Base-by-base conservation (phyloP, 2,329 filamentous ascomycete species). In the Diaporthe ilicicola region DNA sequence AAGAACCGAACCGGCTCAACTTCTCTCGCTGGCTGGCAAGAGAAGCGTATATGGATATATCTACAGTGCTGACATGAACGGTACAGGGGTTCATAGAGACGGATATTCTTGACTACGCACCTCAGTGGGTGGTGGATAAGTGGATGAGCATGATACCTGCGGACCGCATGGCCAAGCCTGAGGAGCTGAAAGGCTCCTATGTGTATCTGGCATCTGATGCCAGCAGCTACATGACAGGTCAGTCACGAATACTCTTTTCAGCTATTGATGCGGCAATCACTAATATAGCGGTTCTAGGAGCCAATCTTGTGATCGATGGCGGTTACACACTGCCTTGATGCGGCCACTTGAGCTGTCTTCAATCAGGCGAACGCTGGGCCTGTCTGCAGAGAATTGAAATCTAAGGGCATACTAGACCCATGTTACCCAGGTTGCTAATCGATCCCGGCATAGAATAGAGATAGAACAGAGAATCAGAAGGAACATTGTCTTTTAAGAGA, bases 141-240 rank as follows among this genome's bases (percentile, higher is more conserved):
- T 80, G 78, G 78, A 70, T 76, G 29, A 71, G 74, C 29, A 79
- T 79, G 78, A 70, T 79, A n/a, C 78, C 78, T 2, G 77, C 76
- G 15, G 61, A 67, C 19, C 75, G 76, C 48, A 75, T 82, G 37
- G 79, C 78, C 50, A 74, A 79, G 15, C 70, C 80, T n/a, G 67
- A 76, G 17, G 79, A 81, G 55, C 73, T 81, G 13, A 81, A 82
- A 69, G 78, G 80, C 3, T 75, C 78, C 1, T 82, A 81, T 59
- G 79, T 82, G 10, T 83, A 78, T 62, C 73, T 82, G 29, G 80
- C 81, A 8, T 82, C 81, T 59, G 79, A 82, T 69, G 81, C 82
- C 5, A 81, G 79, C 39, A 81, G 79, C 61, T 83, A 82, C 69
- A 82, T 83, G 81, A 82, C 81, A 10, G 81, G 81, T 76, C 65